Base-by-base conservation (phyloP, 345 rosid species). In the Acer negundo region DNA sequence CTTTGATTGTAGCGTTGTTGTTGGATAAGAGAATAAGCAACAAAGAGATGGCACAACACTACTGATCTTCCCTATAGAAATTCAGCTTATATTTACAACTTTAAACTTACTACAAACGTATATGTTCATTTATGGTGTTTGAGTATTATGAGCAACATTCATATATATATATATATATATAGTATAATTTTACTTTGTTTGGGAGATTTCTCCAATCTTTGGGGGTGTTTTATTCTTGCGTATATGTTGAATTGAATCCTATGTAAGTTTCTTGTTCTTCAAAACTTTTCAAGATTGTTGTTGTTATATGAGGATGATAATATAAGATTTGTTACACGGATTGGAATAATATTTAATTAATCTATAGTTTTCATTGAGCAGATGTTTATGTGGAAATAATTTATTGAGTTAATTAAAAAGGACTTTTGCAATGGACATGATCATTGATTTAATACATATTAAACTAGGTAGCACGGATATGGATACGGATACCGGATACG, bases 1-100 rank as follows among this genome's bases (percentile, higher is more conserved):
- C 68, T 62, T 73, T 44, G 76, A 73, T 62, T 62, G 49, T 17
- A 23, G 23, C 16, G 58, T 61, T 3, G 76, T 62, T 16, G 68
- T 24, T 22, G 59, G 59, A 16, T 73, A 35, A 35, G 42, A 47
- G 24, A 12, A 62, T 40, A 44, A 74, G 40, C 69, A 46, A 26
- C 40, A 63, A 63, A 49, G 63, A 40, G 53, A 15, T 38, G 38
- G 40, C 51, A 40, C 46, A 42, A 7, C 46, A 42, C 53, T 56
- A 22, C 20, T 20, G 40, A 4, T 44, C n/a, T n/a, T 26, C 38
- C 38, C 38, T 35, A 35, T 31, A 31, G 6, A 31, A 4, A 4
- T 4, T 31, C 38, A 64, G 28, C 11, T 23, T 10, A 62, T 31
- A 8, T 35, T 28, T 4, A 4, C 42, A 38, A 38, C 42, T 38